Percentiles rank a stretch among this genome's conserved stretches.
phyloP scores from a whole-genome alignment of 768 basidiomycete species.

The Amanita thiersii region DNA sequence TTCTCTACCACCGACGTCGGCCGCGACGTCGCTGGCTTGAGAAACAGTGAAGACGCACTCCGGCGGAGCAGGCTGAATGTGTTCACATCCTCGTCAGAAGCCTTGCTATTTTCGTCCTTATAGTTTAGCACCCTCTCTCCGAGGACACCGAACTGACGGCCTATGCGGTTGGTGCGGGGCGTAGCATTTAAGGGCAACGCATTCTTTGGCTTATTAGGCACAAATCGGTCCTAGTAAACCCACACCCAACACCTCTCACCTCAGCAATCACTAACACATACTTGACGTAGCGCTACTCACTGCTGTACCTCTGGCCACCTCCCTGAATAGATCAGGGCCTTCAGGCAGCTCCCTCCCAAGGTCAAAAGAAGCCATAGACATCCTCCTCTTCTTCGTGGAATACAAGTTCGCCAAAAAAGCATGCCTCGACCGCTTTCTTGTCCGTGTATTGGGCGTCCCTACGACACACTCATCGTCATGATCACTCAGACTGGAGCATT shows the following conservation, averaged over 20 bases:
- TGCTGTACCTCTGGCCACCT: constrained; percentile 4
- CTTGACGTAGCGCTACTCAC: constrained; percentile 12
- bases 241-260: neutral
- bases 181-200: constrained; percentile 51
- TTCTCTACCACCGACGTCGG: constrained; percentile 50
- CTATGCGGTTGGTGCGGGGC: constrained; percentile 61
- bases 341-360: constrained; percentile 9
- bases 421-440: constrained; percentile 5
- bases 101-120: constrained; percentile 25
- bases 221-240: constrained; percentile 51
- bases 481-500: neutral
- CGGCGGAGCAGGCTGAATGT: constrained; percentile 41
- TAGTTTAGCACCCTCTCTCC: constrained; percentile 50
- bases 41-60: constrained; percentile 45
- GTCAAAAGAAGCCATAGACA: constrained; percentile 15
- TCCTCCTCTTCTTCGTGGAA: constrained; percentile 16
- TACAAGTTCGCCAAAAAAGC: constrained; percentile 7
- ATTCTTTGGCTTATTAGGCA: constrained; percentile 41
- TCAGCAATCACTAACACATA: neutral
- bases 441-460: constrained; percentile 5
- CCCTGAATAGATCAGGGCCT: constrained; percentile 1
- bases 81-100: constrained; percentile 20
- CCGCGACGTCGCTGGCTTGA: constrained; percentile 17
- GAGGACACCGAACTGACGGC: constrained; percentile 50
- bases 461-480: constrained; percentile 3